Percentiles rank a stretch among this genome's conserved stretches.
These are phyloP conservation scores for Trichoderma parareesei DNA, from an alignment of 495 filamentous ascomycete species.

Conservation along the genomic window DNA sequence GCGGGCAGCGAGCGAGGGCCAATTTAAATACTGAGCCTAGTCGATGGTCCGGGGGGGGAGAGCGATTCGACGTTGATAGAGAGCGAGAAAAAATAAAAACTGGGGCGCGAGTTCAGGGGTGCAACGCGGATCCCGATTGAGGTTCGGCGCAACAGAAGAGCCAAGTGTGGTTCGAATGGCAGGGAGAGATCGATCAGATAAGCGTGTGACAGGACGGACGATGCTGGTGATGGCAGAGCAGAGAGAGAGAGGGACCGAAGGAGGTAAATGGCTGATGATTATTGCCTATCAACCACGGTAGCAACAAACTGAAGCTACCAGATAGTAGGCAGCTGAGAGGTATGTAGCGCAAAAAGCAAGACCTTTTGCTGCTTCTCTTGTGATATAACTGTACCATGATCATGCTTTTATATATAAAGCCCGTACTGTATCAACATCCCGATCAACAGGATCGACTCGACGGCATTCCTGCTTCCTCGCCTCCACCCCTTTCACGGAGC, in stretches of 20 bases:
- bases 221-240: too few relatives aligned
- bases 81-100: constrained; percentile 1
- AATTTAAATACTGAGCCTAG: constrained; percentile 9
- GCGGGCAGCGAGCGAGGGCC: not conserved
- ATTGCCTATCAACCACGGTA: too few relatives aligned
- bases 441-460: not conserved
- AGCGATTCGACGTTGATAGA: not conserved
- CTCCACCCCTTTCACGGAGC: not conserved
- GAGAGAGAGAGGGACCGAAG: too few relatives aligned
- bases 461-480: not conserved
- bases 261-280: too few relatives aligned
- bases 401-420: too few relatives aligned
- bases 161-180: too few relatives aligned
- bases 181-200: constrained; percentile 1
- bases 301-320: too few relatives aligned
- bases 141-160: not conserved
- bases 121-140: constrained; percentile 2
- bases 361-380: too few relatives aligned
- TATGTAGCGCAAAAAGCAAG: too few relatives aligned
- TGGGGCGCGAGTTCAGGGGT: not conserved
- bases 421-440: not conserved
- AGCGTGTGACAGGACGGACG: not conserved
- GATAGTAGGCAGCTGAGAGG: too few relatives aligned
- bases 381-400: too few relatives aligned
- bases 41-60: not conserved